Evolutionary conservation across 2,329 filamentous ascomycete species (phyloP).

Genomic region (Cladosporium austrohemisphaericum): DNA sequence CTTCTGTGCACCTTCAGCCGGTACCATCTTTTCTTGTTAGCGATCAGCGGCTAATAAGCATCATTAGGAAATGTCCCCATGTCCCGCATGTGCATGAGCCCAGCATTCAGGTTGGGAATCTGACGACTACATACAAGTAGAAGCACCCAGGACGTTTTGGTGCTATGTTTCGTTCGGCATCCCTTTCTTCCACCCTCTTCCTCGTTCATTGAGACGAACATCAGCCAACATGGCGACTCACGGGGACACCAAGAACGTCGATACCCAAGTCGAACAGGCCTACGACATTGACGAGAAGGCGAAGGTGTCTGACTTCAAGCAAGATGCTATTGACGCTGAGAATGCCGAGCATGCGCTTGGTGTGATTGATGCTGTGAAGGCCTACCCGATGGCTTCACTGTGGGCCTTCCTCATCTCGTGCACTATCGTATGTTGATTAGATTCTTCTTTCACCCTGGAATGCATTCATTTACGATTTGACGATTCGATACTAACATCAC

Average conservation of each 20-base stretch:
- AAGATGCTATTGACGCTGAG: conserved; percentile 57
- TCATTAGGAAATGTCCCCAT: no score
- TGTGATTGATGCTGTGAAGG: conserved; percentile 48
- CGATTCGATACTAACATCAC: conserved; percentile 20
- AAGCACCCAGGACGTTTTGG: no score
- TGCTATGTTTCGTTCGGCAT: no score
- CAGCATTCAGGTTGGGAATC: no score
- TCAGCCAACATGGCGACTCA: not conserved
- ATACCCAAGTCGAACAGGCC: conserved; percentile 7
- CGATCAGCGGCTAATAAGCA: no score
- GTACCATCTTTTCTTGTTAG: no score
- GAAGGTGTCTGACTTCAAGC: conserved; percentile 42
- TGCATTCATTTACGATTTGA: not conserved
- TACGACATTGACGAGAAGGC: conserved; percentile 22
- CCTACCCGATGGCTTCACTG: conserved; percentile 51
- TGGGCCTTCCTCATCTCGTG: conserved; percentile 56
- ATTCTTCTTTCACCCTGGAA: not conserved
- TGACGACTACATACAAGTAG: no score
- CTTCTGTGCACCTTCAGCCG: no score
- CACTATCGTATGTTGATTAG: conserved; percentile 49
- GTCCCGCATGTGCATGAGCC: no score
- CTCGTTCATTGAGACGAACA: no score
- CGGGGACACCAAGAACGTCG: not conserved
- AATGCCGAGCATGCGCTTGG: conserved; percentile 50
- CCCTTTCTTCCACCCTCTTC: no score